These are phyloP conservation scores for Gyromitra esculenta DNA, from an alignment of 2,329 filamentous ascomycete genomes.

Conservation along the genomic window DNA sequence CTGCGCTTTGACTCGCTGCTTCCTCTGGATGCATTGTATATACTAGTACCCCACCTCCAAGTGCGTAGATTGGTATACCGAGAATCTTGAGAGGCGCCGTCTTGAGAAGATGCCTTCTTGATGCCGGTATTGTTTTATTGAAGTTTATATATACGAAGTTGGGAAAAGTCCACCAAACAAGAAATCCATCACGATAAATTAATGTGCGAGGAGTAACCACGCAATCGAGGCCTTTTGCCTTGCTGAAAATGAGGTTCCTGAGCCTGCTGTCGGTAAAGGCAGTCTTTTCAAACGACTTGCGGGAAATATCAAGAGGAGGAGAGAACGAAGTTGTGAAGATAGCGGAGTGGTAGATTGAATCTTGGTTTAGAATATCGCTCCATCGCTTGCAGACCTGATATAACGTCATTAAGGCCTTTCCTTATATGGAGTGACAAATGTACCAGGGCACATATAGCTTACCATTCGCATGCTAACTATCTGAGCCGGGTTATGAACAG, in stretches of 20 bases:
- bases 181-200: slow-evolving; percentile 33
- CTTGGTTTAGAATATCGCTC: slow-evolving; percentile 23
- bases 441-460: neutral
- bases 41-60: slow-evolving; percentile 22
- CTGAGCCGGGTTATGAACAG: slow-evolving; percentile 22
- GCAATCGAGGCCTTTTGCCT: slow-evolving; percentile 5
- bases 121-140: slow-evolving; percentile 17
- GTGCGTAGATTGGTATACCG: slow-evolving; percentile 21
- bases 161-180: slow-evolving; percentile 14
- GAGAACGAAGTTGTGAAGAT: slow-evolving; percentile 32
- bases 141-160: slow-evolving; percentile 20
- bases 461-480: slow-evolving; percentile 28
- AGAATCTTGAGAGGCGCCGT: neutral
- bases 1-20: neutral
- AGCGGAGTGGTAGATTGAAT: slow-evolving; percentile 39
- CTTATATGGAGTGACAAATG: neutral
- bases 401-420: neutral
- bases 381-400: slow-evolving; percentile 36
- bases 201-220: neutral
- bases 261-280: slow-evolving; percentile 33
- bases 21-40: slow-evolving; percentile 17
- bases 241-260: slow-evolving; percentile 18
- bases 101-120: neutral
- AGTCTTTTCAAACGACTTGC: slow-evolving; percentile 16
- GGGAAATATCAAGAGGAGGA: neutral